These are phyloP conservation scores for Trypanosoma cruzi DNA, from an alignment of 208 protist genomes.

Conservation along the genomic window DNA sequence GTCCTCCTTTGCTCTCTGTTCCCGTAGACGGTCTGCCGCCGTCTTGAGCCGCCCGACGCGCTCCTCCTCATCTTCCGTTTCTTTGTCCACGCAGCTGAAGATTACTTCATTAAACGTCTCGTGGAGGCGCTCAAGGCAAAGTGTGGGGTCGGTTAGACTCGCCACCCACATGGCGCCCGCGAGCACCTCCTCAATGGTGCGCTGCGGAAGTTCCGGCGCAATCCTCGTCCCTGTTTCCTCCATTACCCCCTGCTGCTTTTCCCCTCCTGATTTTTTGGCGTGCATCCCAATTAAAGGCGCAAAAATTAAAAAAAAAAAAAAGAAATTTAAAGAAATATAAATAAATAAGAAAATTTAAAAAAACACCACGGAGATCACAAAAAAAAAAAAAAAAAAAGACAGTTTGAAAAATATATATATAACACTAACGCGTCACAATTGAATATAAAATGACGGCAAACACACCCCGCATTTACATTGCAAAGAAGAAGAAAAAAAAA, in stretches of 20 bases:
- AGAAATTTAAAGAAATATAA: not conserved
- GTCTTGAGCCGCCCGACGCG: slow-evolving; percentile 39
- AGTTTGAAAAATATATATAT: too few relatives aligned
- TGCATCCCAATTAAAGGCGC: not conserved
- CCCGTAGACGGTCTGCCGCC: slow-evolving; percentile 56
- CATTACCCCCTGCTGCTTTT: slow-evolving; percentile 1
- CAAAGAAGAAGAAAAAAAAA: too few relatives aligned
- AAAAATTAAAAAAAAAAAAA: not conserved
- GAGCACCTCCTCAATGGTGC: slow-evolving; percentile 61
- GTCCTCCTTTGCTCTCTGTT: slow-evolving; percentile 42
- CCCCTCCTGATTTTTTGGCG: not conserved
- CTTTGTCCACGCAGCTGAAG: slow-evolving; percentile 50
- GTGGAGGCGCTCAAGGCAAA: slow-evolving; percentile 65
- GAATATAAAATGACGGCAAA: too few relatives aligned
- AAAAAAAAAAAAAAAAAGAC: too few relatives aligned
- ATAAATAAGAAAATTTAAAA: slow-evolving; percentile 1
- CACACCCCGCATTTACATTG: too few relatives aligned
- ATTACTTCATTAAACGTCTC: slow-evolving; percentile 72
- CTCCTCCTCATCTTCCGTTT: slow-evolving; percentile 7
- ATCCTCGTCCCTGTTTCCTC: not conserved
- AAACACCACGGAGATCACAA: too few relatives aligned
- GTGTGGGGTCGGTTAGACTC: slow-evolving; percentile 62
- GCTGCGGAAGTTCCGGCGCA: not conserved
- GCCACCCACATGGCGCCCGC: slow-evolving; percentile 61
- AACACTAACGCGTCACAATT: too few relatives aligned